Percentiles rank a stretch among this genome's conserved stretches.
Conservation (phyloP, 768 basidiomycete genomes). For the Dentipellis fragilis region DNA sequence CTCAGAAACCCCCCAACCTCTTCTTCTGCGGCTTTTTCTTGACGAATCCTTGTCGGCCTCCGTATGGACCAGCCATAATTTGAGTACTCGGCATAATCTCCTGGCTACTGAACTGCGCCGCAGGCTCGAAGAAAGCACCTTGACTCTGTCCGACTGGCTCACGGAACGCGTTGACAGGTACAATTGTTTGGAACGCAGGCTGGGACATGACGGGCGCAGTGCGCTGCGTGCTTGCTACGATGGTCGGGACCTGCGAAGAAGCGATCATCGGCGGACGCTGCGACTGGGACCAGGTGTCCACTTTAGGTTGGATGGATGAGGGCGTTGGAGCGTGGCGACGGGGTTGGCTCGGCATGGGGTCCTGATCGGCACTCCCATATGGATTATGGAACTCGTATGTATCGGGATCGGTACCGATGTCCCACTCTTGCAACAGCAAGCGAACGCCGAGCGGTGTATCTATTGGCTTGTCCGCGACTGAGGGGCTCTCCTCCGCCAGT, state of each 20-base stretch:
- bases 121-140: neutral
- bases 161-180: neutral
- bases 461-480: neutral
- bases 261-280: neutral
- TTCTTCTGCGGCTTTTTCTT: conserved; percentile 59
- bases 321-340: neutral
- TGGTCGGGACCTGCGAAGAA: neutral
- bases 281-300: neutral
- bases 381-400: conserved; percentile 45
- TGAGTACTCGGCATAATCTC: conserved; percentile 51
- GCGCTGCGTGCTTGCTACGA: neutral
- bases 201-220: neutral
- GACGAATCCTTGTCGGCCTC: conserved; percentile 38
- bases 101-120: neutral
- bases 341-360: neutral
- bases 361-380: conserved; percentile 26
- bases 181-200: neutral
- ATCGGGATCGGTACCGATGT: conserved; percentile 39
- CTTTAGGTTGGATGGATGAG: neutral
- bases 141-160: neutral
- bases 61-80: conserved; percentile 58
- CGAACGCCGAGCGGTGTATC: conserved; percentile 42
- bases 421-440: conserved; percentile 62
- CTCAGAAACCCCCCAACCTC: conserved; percentile 63
- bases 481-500: neutral